Conservation (phyloP, 345 rosid species). For the Linum trigynum region DNA sequence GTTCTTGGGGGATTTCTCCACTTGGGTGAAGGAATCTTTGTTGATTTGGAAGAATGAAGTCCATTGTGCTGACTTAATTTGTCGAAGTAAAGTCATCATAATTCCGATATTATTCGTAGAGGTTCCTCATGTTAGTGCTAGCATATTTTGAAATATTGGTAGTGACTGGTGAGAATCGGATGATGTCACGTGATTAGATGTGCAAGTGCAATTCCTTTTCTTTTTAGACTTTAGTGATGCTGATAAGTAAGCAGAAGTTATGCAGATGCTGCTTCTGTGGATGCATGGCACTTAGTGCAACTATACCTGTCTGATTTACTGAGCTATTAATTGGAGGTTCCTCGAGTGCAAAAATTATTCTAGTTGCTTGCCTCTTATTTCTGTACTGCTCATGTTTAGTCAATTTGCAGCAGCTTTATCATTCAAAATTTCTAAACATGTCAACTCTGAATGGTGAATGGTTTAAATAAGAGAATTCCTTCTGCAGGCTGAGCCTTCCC, state of each 20-base stretch:
- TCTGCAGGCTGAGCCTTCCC: constrained; percentile 90
- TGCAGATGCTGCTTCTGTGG: neutral
- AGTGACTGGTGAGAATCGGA: constrained; percentile 8
- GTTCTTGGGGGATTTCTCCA: neutral
- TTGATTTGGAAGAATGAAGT: neutral
- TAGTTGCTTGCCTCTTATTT: constrained; percentile 14
- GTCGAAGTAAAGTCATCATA: neutral
- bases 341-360: constrained; percentile 1
- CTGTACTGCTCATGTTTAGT: constrained; percentile 6
- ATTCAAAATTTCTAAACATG: neutral
- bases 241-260: constrained; percentile 7
- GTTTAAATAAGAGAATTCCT: neutral
- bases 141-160: constrained; percentile 5
- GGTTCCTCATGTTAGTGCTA: constrained; percentile 11
- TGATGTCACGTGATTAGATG: constrained; percentile 14
- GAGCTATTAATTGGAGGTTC: constrained; percentile 9
- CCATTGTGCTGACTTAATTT: neutral
- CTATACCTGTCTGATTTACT: neutral
- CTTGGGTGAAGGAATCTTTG: neutral
- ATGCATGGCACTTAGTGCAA: constrained; percentile 8
- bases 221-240: constrained; percentile 10
- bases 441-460: neutral
- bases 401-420: neutral
- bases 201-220: constrained; percentile 6
- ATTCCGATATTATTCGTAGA: neutral